Evolutionary conservation across 257 asterid genomes (phyloP).

Genomic region (Gentiana macrophylla): DNA sequence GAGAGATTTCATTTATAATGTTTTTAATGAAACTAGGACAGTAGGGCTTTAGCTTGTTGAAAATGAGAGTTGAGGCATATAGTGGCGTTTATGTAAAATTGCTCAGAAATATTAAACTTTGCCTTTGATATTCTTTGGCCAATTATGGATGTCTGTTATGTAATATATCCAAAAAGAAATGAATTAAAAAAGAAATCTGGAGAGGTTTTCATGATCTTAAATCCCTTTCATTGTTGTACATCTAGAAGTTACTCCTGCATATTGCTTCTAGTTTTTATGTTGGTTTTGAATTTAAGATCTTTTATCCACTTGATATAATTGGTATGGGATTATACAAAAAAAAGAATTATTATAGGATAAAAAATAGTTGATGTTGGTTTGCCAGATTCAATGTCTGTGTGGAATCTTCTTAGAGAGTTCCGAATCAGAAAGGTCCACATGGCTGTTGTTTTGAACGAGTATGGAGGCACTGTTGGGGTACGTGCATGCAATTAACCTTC

Average conservation of each 20-base stretch:
- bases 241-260: neutral
- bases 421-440: constrained; percentile 98
- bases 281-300: neutral
- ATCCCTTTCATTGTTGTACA: constrained; percentile 5
- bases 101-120: too few species aligned
- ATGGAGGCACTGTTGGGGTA: constrained; percentile 99
- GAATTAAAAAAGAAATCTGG: too few species aligned
- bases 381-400: constrained; percentile 98
- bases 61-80: too few species aligned
- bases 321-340: neutral
- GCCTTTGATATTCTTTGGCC: too few species aligned
- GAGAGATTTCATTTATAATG: too few species aligned
- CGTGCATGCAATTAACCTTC: constrained; percentile 18
- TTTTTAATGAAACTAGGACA: too few species aligned
- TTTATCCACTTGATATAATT: neutral
- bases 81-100: too few species aligned
- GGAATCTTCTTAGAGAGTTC: constrained; percentile 99
- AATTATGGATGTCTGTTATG: too few species aligned
- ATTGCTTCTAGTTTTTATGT: neutral
- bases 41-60: too few species aligned
- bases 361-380: constrained; percentile 8
- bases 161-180: too few species aligned
- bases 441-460: constrained; percentile 98
- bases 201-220: neutral
- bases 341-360: neutral